Evolutionary conservation across 805 yeast species (phyloP), one percentile per base, ranked within the genome.

Genomic region (Grigorovia jiainica): DNA sequence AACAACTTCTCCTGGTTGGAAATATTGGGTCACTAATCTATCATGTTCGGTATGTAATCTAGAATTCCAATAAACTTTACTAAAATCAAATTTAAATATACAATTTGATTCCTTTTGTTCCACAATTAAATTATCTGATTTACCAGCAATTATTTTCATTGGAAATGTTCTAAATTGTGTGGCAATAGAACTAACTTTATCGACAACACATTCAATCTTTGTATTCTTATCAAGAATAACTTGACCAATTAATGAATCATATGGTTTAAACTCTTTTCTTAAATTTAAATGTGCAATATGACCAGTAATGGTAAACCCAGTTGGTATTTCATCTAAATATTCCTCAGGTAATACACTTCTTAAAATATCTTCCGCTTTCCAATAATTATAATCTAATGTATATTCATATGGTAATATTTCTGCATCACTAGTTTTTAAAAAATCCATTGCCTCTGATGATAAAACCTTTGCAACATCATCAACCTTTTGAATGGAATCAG

Each of bases 31-130:
- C 3, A 92, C 81, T 34, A 92, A 64, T 45, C 97, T 69, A 37
- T 79, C 90, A 61, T 92, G 99, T 55, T 92, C 99, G 0, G 95
- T 85, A 50, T 87, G 90, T 39, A 92, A 69, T 51, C 98, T 74
- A 13, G 97, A 86, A 60, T 92, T 92, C 99, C 99, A 92, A 63
- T 94, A 92, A 5, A 94, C 98, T 57, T 86, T 84, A 44, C 85
- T 76, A 60, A 94, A 92, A 56, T 92, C 95, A 61, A 92, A 90
- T 37, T 68, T 74, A 65, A 92, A 92, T 9, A 67, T 62, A 66
- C 99, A 90, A 29, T 85, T 85, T 45, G 89, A 76, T 60, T 92
- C 98, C 47, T 72, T 76, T 61, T 90, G 97, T 48, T 84, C 63
- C 11, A 90, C 98, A 30, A 76, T 57, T 47, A 84, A 76, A 49